These are phyloP conservation scores for Agrocybe praecox DNA, from an alignment of 768 basidiomycete species.

Conservation along the genomic window DNA sequence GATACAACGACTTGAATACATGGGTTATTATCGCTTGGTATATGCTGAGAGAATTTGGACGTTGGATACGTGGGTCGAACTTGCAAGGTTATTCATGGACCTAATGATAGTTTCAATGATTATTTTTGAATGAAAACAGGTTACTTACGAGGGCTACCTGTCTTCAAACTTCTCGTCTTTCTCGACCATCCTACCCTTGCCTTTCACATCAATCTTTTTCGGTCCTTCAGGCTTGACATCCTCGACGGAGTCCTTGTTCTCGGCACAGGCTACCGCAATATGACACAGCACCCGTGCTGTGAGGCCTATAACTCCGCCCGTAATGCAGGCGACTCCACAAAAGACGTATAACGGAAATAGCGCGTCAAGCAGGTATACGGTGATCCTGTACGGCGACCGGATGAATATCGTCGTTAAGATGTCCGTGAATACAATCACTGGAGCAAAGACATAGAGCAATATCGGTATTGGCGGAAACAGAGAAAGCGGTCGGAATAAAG, in stretches of 20 bases:
- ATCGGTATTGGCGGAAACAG: constrained; percentile 29
- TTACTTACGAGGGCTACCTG: too few relatives aligned
- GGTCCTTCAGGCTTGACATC: constrained; percentile 2
- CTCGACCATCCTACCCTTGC: constrained; percentile 5
- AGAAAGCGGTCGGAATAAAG: constrained; percentile 16
- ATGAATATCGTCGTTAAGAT: constrained; percentile 44
- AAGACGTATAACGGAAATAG: constrained; percentile 61
- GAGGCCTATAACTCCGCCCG: constrained; percentile 47
- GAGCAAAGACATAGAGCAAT: constrained; percentile 47
- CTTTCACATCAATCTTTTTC: not conserved
- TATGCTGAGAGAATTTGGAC: too few relatives aligned
- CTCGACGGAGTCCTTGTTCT: not conserved
- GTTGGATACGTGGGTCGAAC: too few relatives aligned
- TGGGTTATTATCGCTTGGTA: too few relatives aligned
- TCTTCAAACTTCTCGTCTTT: constrained; percentile 6
- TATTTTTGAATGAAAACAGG: too few relatives aligned
- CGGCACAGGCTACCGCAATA: constrained; percentile 6
- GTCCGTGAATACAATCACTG: constrained; percentile 43
- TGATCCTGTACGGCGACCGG: constrained; percentile 44
- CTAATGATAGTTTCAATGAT: too few relatives aligned
- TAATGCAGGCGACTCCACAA: constrained; percentile 56
- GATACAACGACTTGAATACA: too few relatives aligned
- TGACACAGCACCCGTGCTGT: constrained; percentile 28
- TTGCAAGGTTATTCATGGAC: too few relatives aligned
- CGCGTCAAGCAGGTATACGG: constrained; percentile 39